phyloP scores from a whole-genome alignment of 257 asterid genomes.

The Sherardia arvensis region DNA sequence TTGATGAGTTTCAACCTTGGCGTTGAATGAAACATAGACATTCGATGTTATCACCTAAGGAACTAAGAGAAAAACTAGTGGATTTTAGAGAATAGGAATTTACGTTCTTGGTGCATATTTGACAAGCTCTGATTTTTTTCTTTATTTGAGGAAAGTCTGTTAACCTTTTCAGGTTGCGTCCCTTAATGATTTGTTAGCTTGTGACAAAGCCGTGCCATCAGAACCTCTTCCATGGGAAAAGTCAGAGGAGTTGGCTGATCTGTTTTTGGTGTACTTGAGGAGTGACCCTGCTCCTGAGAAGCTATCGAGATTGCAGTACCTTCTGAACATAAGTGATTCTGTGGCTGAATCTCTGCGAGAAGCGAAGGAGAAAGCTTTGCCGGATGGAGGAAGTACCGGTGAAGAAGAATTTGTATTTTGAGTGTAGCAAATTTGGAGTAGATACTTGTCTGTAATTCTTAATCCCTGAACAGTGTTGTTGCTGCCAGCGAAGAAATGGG shows the following conservation, averaged over 20 bases:
- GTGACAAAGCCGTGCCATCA: slow-evolving; percentile 91
- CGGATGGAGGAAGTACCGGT: slow-evolving; percentile 30
- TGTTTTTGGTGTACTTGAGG: slow-evolving; percentile 52
- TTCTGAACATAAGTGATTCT: slow-evolving; percentile 72
- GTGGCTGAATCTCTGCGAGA: slow-evolving; percentile 48
- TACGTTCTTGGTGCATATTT: no score
- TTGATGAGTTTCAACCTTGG: no score
- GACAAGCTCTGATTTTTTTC: no score
- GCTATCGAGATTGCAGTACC: slow-evolving; percentile 58
- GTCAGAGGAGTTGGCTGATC: slow-evolving; percentile 66
- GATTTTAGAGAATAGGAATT: no score
- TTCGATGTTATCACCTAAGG: no score
- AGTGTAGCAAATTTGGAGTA: not conserved
- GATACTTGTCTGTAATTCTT: not conserved
- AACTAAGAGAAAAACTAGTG: no score
- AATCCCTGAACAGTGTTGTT: not conserved
- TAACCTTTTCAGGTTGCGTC: slow-evolving; percentile 56
- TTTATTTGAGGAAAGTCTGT: no score
- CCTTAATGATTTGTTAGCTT: slow-evolving; percentile 78
- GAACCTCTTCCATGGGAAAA: slow-evolving; percentile 77
- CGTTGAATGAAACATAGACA: no score
- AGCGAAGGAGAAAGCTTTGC: slow-evolving; percentile 38
- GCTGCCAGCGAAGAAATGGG: not conserved
- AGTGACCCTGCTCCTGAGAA: slow-evolving; percentile 59
- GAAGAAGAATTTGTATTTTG: slow-evolving; percentile 68